Base-by-base conservation (phyloP, 2,329 filamentous ascomycete species). In the Mollisia scopiformis region DNA sequence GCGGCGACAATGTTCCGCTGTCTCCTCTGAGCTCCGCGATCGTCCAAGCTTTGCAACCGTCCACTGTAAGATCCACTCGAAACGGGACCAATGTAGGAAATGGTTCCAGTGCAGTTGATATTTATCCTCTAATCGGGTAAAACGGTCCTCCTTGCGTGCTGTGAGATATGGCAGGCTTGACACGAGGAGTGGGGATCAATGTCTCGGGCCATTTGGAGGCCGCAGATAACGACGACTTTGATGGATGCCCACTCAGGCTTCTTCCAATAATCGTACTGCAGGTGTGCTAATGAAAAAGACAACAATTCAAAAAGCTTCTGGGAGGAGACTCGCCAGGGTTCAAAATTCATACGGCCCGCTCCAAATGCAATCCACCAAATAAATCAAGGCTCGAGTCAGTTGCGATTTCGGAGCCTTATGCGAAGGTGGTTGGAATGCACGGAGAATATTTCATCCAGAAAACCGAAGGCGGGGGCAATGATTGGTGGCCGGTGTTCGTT, bases 341-440 rank as follows among this genome's bases (percentile, higher is more conserved):
- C 13, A n/a, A 21, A 43, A 43, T 19, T 43, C n/a, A n/a, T n/a
- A n/a, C n/a, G n/a, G n/a, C n/a, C n/a, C 39, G n/a, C n/a, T n/a
- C 23, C 39, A 43, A 6, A 19, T 19, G 2, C n/a, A n/a, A 11
- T 43, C n/a, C 7, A n/a, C n/a, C n/a, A n/a, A n/a, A 6, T 6
- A 8, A 23, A 10, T 21, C 6, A n/a, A n/a, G 10, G n/a, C 39
- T 43, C 39, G 39, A 43, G 39, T 23, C 39, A 43, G 23, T 43
- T 19, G 23, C 57, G 51, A 59, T 28, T 11, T 55, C 57, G 43
- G 43, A 59, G 52, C 52, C 57, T 59, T n/a, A 19, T 10, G 27
- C 25, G 50, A 55, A 33, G 11, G 19, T 31, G 51, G 51, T 55
- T 25, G n/a, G 30, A 3, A 33, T 7, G 5, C 25, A 41, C 43